Evolutionary conservation across 1,139 yeast genomes (phyloP).

Genomic region (Insectozyma bohioensis): DNA sequence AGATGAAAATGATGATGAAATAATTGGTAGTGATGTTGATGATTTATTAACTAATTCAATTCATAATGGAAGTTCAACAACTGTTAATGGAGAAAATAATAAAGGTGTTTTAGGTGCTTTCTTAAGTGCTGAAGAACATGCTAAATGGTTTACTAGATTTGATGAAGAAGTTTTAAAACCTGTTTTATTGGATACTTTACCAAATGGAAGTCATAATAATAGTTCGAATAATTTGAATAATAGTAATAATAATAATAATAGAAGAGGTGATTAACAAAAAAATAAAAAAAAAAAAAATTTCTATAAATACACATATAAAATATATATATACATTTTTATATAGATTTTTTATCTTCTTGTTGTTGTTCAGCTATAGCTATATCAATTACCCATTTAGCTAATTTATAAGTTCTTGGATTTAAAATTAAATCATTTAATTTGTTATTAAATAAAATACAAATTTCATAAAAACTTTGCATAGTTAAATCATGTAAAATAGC

Average conservation of each 20-base stretch:
- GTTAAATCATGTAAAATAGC: slow-evolving; percentile 61
- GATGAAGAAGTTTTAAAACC: slow-evolving; percentile 97
- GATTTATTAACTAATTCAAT: slow-evolving; percentile 24
- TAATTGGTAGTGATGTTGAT: slow-evolving; percentile 39
- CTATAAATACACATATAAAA: slow-evolving; percentile 2
- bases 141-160: slow-evolving; percentile 89
- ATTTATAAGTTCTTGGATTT: slow-evolving; percentile 59
- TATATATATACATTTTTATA: too few relatives aligned
- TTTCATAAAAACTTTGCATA: slow-evolving; percentile 60
- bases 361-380: slow-evolving; percentile 57
- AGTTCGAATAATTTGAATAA: slow-evolving; percentile 7
- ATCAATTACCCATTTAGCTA: slow-evolving; percentile 73
- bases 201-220: slow-evolving; percentile 16
- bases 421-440: slow-evolving; percentile 63
- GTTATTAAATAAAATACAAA: slow-evolving; percentile 62
- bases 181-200: slow-evolving; percentile 69
- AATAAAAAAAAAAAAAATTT: slow-evolving; percentile 2
- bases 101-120: slow-evolving; percentile 43
- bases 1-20: slow-evolving; percentile 25
- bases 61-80: slow-evolving; percentile 1
- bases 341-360: slow-evolving; percentile 11
- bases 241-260: slow-evolving; percentile 7
- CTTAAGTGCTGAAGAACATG: slow-evolving; percentile 68
- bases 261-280: slow-evolving; percentile 7
- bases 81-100: slow-evolving; percentile 2